Conservation (phyloP, 2,329 filamentous ascomycete species). For the Sporothrix sp. region DNA sequence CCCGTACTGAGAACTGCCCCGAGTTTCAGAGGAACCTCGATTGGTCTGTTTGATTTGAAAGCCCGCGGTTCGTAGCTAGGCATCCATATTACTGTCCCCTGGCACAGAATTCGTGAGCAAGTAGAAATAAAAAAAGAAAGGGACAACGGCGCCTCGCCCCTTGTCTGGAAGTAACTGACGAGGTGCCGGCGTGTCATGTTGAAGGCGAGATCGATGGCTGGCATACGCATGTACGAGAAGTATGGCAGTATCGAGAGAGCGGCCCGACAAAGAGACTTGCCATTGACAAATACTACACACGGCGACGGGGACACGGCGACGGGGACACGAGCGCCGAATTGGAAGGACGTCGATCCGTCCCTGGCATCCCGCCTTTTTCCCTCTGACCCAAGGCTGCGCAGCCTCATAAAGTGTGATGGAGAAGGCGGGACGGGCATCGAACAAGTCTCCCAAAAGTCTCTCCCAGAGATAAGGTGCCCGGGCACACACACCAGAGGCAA, state of each 20-base stretch:
- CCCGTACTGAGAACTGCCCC: neutral
- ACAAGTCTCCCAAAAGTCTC: too few species aligned
- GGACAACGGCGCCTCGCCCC: neutral
- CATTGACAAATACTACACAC: neutral
- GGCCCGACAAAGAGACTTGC: neutral
- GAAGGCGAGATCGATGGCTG: neutral
- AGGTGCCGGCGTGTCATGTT: neutral
- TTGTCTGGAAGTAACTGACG: neutral
- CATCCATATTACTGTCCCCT: constrained; percentile 2
- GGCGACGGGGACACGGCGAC: neutral
- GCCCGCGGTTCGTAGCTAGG: neutral
- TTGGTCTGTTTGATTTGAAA: neutral
- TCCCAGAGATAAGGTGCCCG: too few species aligned
- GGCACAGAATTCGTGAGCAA: neutral
- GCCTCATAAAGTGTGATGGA: constrained; percentile 4
- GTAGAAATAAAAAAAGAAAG: neutral
- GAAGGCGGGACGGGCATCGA: neutral
- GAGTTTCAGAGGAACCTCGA: neutral
- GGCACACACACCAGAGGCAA: too few species aligned
- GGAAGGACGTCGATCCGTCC: neutral
- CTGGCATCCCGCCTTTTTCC: neutral
- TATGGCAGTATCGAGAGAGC: neutral
- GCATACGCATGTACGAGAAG: neutral
- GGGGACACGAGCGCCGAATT: neutral
- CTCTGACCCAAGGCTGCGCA: constrained; percentile 9